Base-by-base conservation (phyloP, 306 rosid species). In the Trichosanthes cucumerina region DNA sequence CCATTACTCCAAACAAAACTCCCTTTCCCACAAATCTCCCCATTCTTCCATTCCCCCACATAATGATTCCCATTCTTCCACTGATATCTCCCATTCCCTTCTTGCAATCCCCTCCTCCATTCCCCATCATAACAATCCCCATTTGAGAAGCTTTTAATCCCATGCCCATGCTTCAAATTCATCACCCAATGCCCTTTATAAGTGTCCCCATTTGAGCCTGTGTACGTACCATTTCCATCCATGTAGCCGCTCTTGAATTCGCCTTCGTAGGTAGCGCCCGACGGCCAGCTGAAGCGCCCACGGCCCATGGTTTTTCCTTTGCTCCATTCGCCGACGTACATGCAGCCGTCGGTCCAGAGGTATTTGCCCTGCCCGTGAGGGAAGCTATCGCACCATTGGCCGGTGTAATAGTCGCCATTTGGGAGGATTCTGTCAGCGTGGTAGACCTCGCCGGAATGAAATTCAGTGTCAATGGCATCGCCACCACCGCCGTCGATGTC, bases 251-350 rank as follows among this genome's bases (percentile, higher is more conserved):
- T 83, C 82, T 89, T 90, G 83, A 94, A 94, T n/a, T 92, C 96
- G 0, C 98, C 98, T 79, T 94, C 98, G 74, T 94, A 94, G 0
- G 94, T 89, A 0, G 98, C 96, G 6, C 98, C 98, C 0, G 98
- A 88, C 1, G 98, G 97, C 98, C 98, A 94, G 46, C 89, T 94
- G 78, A 94, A 94, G 84, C 91, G 88, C 0, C 98, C 98, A 1
- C 81, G 87, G 38, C 98, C 98, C 90, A 78, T 94, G 0, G 89
- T 89, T 76, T 86, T 94, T 0, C 98, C 98, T 80, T 81, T 87
- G 52, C 4, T 79, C 98, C 98, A 94, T 65, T 88, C 93, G 31
- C 98, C 98, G 2, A 90, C 88, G 15, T 89, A 92, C 95, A 88
- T 87, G 75, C 98, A 94, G 19, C 98, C 98, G 36, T 94, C 97